Evolutionary conservation across 2,329 filamentous ascomycete genomes (phyloP), one percentile per base, ranked within the genome.

Genomic region (Balansia obtecta): DNA sequence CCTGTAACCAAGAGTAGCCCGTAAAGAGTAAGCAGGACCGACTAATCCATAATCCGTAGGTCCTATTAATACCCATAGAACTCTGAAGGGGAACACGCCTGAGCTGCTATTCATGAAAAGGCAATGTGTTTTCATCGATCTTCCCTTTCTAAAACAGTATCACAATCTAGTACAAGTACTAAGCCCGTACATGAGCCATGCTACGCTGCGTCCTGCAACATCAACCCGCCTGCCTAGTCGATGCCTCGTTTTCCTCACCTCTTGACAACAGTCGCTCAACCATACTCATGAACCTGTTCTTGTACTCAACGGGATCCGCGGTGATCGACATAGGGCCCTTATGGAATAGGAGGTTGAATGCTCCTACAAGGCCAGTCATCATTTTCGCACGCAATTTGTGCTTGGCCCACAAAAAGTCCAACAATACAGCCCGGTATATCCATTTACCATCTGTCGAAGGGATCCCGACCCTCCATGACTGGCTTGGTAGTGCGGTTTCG

Each of bases 321-420:
- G 85, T 88, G 50, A 88, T 85, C 53, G 79, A 84, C 85, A 88
- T 89, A 0, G 79, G 83, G 0, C 83, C 84, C 56, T 83, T 74
- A 2, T 74, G 68, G 33, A 77, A 79, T 30, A 87, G 68, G 13
- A 74, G 54, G 57, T 87, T 87, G 58, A 82, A 85, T 0, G 73
- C 66, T 46, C 76, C 76, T 52, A 88, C 76, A 37, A 87, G 63
- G 0, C 76, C 73, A 0, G 83, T 86, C 75, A 88, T 77, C 1
- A 77, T 70, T 61, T 75, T 77, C 0, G 85, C 79, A 49, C 79
- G 82, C 0, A 82, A 58, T 56, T 82, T 83, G 63, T 87, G 83
- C 64, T 84, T 86, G 0, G 83, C 79, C 85, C 85, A 88, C 69
- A 88, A 87, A 66, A 89, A 88, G 63, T 88, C 85, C 34, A 88